Base-by-base conservation (phyloP, 129 eudicot genomes). In the Centaurea solstitialis region DNA sequence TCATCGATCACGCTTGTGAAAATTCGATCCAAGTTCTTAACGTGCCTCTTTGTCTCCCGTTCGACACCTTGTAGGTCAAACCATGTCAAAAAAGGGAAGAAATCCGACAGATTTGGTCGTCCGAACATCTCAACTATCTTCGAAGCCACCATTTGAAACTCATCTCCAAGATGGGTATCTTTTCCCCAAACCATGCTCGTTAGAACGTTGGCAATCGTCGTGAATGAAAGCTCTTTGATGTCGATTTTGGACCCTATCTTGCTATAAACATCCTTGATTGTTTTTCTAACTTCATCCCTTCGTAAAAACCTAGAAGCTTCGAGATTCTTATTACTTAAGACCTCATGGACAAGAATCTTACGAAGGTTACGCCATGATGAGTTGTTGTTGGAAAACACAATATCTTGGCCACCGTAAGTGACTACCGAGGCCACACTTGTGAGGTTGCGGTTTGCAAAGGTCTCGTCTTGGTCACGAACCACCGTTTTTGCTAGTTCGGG, bases 181-280 rank as follows among this genome's bases (percentile, higher is more conserved):
- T 87, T 82, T 22, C 87, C 93, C 91, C 93, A 89, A 64, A 82
- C 30, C 93, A 87, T 85, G 64, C 69, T 86, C 13, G 86, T 90
- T 4, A 90, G 21, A 12, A 87, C 86, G 18, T 87, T 87, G 5
- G 87, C 30, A 20, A 73, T 74, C 0, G 86, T 77, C 64, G 71
- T n/a, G 70, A 87, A 90, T 65, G 83, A 40, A 38, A 76, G 70
- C 70, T 90, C 85, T 0, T 87, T 87, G 0, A 87, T 53, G n/a
- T 86, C 68, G 18, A 90, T 82, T 13, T 75, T 73, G 12, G 73
- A 28, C 65, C 91, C 89, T 18, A 62, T 78, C 37, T 72, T 78
- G 30, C 74, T 24, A 74, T 53, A 75, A 17, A 90, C 21, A 33
- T 78, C 57, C 2, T 6, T 50, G 21, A 50, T 15, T 0, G 21